These are phyloP conservation scores for Eimeria sp. DNA, from an alignment of 169 alveolate genomes.

Conservation along the genomic window DNA sequence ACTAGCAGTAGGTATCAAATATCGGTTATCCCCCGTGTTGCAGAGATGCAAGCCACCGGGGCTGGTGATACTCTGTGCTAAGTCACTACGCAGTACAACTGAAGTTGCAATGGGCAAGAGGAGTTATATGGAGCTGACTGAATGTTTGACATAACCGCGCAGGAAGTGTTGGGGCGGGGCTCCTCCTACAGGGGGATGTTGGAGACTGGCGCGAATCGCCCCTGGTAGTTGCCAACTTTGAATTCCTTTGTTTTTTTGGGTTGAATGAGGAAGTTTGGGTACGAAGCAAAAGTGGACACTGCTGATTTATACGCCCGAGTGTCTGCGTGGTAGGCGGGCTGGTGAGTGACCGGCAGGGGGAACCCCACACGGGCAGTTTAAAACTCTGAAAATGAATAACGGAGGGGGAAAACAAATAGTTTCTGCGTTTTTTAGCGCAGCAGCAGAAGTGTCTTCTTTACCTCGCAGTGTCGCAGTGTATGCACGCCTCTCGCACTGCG, in stretches of 20 bases:
- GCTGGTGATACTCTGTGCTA: not conserved
- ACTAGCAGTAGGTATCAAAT: not conserved
- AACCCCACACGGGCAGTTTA: not conserved
- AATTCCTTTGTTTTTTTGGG: not conserved
- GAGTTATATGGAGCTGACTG: not conserved
- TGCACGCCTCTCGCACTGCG: constrained; percentile 77
- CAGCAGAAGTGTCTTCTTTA: not conserved
- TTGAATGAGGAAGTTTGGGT: not conserved
- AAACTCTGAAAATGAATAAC: constrained; percentile 4
- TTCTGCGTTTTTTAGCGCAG: not conserved
- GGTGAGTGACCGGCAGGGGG: constrained; percentile 34
- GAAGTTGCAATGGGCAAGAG: not conserved
- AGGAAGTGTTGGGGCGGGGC: not conserved
- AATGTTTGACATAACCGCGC: not conserved
- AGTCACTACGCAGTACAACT: not conserved
- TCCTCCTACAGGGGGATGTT: not conserved
- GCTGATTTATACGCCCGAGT: constrained; percentile 9
- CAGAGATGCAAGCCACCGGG: not conserved
- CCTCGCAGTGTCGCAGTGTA: constrained; percentile 64
- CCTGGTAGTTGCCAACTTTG: not conserved
- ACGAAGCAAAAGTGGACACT: not conserved
- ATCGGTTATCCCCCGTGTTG: not conserved
- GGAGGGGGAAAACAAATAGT: not conserved
- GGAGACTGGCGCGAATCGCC: not conserved
- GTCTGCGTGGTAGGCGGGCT: constrained; percentile 40